Conservation (phyloP, 2,329 filamentous ascomycete species). For the Fusarium acutatum region DNA sequence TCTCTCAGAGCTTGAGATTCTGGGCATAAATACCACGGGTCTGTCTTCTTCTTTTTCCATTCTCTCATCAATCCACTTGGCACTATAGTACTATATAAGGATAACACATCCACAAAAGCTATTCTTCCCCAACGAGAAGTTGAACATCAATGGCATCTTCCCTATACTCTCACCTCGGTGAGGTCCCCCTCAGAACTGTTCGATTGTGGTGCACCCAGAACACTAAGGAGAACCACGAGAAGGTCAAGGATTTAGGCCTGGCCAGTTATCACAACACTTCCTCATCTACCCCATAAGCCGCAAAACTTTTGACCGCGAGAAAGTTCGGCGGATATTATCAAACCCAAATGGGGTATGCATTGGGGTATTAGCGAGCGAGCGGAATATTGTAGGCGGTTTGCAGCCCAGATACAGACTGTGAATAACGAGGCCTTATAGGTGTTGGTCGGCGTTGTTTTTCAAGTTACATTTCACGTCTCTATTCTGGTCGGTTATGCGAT, state of each 20-base stretch:
- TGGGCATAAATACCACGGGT: not conserved
- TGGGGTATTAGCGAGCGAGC: fast-evolving
- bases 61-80: not conserved
- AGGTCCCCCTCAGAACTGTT: not conserved
- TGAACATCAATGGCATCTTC: not conserved
- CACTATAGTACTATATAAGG: not conserved
- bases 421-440: not conserved
- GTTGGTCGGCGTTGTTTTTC: fast-evolving
- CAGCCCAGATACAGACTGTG: not conserved
- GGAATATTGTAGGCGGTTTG: not conserved
- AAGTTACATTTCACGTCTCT: not conserved
- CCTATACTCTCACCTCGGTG: fast-evolving
- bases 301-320: not conserved
- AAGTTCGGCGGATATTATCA: not conserved
- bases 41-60: not conserved
- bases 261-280: not conserved
- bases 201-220: not conserved
- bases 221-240: not conserved
- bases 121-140: not conserved
- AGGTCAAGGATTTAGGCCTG: not conserved
- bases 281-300: not conserved
- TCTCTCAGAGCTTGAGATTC: not conserved
- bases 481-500: not conserved
- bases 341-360: not conserved
- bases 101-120: not conserved